phyloP scores from a whole-genome alignment of 2,329 filamentous ascomycete species.

The Ophiostoma piceae region DNA sequence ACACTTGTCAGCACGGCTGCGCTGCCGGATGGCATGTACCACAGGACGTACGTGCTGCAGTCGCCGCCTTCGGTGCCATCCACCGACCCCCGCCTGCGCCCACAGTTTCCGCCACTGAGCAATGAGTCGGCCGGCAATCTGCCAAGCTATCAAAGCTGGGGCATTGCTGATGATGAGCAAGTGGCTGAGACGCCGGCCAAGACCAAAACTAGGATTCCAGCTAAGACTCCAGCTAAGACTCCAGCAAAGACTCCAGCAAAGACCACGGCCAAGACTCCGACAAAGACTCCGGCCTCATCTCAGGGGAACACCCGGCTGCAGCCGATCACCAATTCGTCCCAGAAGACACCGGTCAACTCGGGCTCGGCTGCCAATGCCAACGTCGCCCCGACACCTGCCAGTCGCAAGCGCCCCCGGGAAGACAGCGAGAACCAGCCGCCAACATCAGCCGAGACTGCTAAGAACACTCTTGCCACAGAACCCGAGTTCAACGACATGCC shows the following conservation, averaged over 20 bases:
- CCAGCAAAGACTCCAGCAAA: background rate
- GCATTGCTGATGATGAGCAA: background rate
- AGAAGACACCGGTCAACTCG: background rate
- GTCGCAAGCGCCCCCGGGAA: background rate
- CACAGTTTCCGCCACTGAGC: background rate
- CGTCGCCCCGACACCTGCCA: background rate
- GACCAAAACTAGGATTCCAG: background rate
- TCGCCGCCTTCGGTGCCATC: background rate
- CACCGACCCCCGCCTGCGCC: background rate
- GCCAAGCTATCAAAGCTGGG: background rate
- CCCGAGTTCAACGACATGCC: background rate
- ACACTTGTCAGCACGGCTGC: slow-evolving; percentile 15
- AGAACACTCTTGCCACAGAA: background rate
- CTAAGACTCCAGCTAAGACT: background rate
- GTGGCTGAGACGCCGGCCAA: slow-evolving; percentile 4
- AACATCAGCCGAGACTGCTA: background rate
- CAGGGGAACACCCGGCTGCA: background rate
- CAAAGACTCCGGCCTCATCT: background rate
- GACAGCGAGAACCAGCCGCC: background rate
- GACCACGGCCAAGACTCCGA: background rate
- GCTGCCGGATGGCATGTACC: slow-evolving; percentile 19
- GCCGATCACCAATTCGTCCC: background rate
- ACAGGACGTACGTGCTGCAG: slow-evolving; percentile 17
- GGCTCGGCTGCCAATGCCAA: background rate
- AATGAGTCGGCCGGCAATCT: no score